A percentile compares a stretch with the other conserved stretches of the same genome.
Conservation (phyloP, 2,329 filamentous ascomycete genomes). For the Penicillium decumbens region DNA sequence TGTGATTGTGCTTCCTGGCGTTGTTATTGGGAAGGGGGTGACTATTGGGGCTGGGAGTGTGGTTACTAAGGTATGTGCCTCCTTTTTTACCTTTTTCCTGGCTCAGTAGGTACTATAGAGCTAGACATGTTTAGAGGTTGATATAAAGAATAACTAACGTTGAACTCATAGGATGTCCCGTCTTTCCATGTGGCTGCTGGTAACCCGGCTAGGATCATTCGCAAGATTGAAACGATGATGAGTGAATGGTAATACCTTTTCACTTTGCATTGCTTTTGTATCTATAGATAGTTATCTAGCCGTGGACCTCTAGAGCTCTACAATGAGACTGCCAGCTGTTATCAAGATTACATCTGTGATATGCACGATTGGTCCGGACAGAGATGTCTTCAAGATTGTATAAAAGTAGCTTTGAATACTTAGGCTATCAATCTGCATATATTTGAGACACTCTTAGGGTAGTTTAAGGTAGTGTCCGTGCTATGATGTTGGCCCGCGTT, state of each 20-base stretch:
- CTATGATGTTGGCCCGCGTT: background rate
- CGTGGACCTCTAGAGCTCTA: background rate
- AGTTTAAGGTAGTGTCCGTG: background rate
- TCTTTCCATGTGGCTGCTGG: slow-evolving; percentile 41
- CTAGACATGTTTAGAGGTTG: too few relatives aligned
- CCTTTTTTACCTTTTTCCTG: background rate
- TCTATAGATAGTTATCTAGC: too few relatives aligned
- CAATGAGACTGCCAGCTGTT: background rate
- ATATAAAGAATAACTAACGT: background rate
- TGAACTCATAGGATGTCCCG: slow-evolving; percentile 35
- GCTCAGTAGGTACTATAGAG: too few relatives aligned
- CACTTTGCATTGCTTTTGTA: too few relatives aligned
- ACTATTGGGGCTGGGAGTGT: slow-evolving; percentile 78
- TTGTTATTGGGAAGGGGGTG: slow-evolving; percentile 69
- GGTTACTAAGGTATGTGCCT: slow-evolving; percentile 61
- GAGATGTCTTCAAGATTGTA: slow-evolving; percentile 1
- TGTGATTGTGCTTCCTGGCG: slow-evolving; percentile 66
- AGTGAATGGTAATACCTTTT: background rate
- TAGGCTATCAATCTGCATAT: background rate
- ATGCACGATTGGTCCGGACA: slow-evolving; percentile 11
- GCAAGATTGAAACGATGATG: slow-evolving; percentile 39
- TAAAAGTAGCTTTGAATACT: background rate
- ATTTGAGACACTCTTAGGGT: background rate
- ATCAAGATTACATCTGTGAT: slow-evolving; percentile 5
- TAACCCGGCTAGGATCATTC: slow-evolving; percentile 39